phyloP scores from a whole-genome alignment of 768 basidiomycete genomes.

The Leccinellum luteum region DNA sequence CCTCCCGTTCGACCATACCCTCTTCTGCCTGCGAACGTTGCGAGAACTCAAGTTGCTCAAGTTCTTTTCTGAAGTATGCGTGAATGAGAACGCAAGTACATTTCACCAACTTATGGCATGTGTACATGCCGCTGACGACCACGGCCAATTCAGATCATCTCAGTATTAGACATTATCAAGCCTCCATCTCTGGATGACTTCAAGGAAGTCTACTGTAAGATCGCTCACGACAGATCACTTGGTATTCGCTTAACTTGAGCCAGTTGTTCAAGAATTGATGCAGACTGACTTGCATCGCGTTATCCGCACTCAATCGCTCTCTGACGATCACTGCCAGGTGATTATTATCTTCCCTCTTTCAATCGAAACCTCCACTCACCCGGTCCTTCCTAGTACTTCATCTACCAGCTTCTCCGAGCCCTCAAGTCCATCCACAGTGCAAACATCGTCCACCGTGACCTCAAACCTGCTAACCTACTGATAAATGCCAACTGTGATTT shows the following conservation, averaged over 20 bases:
- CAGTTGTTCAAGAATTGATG: conserved; percentile 85
- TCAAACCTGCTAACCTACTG: conserved; percentile 86
- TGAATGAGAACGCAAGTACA: conserved; percentile 71
- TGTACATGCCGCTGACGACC: conserved; percentile 2
- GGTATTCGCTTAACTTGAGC: conserved; percentile 5
- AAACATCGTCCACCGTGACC: conserved; percentile 73
- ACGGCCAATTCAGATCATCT: conserved; percentile 64
- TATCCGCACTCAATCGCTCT: conserved; percentile 85
- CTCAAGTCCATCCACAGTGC: conserved; percentile 89
- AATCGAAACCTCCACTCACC: background rate
- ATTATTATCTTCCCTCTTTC: conserved; percentile 14
- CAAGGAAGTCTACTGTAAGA: conserved; percentile 82
- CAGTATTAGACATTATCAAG: conserved; percentile 88
- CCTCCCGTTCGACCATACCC: conserved; percentile 89
- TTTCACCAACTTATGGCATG: background rate
- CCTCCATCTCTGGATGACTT: conserved; percentile 72
- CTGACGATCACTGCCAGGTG: conserved; percentile 87
- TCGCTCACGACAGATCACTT: background rate
- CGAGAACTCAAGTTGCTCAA: conserved; percentile 89
- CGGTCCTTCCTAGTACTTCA: conserved; percentile 55
- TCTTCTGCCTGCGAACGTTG: conserved; percentile 87
- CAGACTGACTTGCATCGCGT: conserved; percentile 91
- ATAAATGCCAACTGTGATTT: conserved; percentile 89
- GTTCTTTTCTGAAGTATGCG: conserved; percentile 76
- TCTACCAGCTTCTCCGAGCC: conserved; percentile 82